Evolutionary conservation across 805 yeast species (phyloP).

Genomic region (Teunomyces pallodes): DNA sequence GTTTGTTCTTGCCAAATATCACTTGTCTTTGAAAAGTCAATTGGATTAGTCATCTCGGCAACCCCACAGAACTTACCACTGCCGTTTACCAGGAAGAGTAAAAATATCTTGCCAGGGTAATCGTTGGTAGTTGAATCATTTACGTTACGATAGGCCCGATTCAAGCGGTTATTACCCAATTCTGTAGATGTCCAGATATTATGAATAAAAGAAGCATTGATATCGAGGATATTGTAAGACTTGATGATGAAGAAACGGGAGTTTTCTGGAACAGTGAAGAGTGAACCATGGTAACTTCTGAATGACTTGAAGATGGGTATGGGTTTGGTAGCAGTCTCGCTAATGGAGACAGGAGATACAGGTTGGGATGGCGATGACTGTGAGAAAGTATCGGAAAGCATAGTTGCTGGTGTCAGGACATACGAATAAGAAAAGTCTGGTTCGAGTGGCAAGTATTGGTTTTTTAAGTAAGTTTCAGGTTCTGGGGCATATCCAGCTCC

Average conservation of each 20-base stretch:
- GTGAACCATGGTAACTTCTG: slow-evolving; percentile 13
- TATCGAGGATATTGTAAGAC: slow-evolving; percentile 48
- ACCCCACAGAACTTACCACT: slow-evolving; percentile 60
- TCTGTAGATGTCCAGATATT: slow-evolving; percentile 61
- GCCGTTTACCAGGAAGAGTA: slow-evolving; percentile 58
- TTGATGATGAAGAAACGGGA: slow-evolving; percentile 52
- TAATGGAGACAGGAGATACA: background rate
- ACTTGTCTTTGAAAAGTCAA: slow-evolving; percentile 36
- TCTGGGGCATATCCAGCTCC: too few species aligned
- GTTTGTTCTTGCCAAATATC: slow-evolving; percentile 47
- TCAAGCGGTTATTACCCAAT: slow-evolving; percentile 52
- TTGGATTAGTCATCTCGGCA: slow-evolving; percentile 47
- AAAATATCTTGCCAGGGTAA: slow-evolving; percentile 33
- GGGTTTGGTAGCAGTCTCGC: background rate
- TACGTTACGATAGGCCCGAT: slow-evolving; percentile 37
- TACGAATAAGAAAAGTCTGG: background rate
- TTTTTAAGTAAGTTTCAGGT: background rate
- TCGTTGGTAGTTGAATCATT: slow-evolving; percentile 13
- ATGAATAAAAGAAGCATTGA: slow-evolving; percentile 47
- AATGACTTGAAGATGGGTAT: slow-evolving; percentile 4
- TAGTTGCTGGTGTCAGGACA: background rate
- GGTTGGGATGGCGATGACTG: background rate
- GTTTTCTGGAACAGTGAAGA: slow-evolving; percentile 15
- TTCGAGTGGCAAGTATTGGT: background rate
- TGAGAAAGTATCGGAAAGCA: background rate